Base-by-base conservation (phyloP, 495 filamentous ascomycete species). In the Hypoxylon fuscum region DNA sequence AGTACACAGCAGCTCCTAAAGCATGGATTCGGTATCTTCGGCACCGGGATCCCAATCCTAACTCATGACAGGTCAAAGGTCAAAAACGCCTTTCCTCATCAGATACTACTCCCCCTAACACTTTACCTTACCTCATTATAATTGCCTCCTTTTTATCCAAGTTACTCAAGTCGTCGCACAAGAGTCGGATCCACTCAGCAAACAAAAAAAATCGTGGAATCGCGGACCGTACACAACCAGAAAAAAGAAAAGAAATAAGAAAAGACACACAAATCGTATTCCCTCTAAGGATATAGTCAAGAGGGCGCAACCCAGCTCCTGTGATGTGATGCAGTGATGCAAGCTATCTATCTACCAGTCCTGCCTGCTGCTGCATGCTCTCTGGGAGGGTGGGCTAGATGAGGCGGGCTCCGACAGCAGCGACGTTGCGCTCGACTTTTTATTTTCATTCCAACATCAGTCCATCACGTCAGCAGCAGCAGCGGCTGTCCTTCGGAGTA, bases 1-100 rank as follows among this genome's bases (percentile, higher is more conserved):
- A 57, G 31, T 23, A 15, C 18, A 61, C 46, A 53, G 48, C 46
- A 41, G 15, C 54, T 66, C 57, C 63, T 53, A 57, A 48, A 60
- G 57, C 63, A 66, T 66, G 57, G 63, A 62, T 66, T 58, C 57
- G 57, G 63, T 66, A 66, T 66, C 23, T 66, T 66, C 63, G 63
- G 63, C 63, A 66, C 63, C 38, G 25, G 57, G 63, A 66, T 66
- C 22, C n/a, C 46, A 60, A 66, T 66, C 63, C 63, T 58, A 47
- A 66, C 40, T 57, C 41, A 57, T 57, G 52, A 50, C 42, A 62
- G 52, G 52, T 62, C 42, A 48, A 58, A 57, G 48, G 41, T 62
- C 27, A 57, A 57, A n/a, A 51, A 55, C 46, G 22, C 38, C 23
- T 18, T 49, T 48, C 50, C 48, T 66, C 53, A 44, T 46, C 27